Evolutionary conservation across 1,139 yeast genomes (phyloP), one percentile per base, ranked within the genome.

Genomic region (Pichia sp.): DNA sequence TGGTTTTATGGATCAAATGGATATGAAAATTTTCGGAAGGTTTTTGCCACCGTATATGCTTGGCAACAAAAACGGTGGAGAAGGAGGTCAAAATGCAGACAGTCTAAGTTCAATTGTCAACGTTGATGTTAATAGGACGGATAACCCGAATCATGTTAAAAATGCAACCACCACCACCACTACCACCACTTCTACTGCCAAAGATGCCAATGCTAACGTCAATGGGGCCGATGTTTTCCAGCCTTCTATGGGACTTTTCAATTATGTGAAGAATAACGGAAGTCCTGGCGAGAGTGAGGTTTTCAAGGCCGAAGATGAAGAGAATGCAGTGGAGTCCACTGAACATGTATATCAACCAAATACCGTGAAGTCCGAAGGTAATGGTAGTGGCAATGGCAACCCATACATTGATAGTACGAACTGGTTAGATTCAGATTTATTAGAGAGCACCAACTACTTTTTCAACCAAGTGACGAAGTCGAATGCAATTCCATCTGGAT

Each of bases 11-110:
- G 95, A 85, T 56, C 81, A 79, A 48, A 62, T 85, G 32, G 95
- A 86, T 56, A 74, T 85, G 42, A 91, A 84, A 53, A 69, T 86
- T 12, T 85, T 86, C 62, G 95, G 95, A 1, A 65, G 83, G 34
- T 78, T 81, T 48, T 56, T 85, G 37, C 95, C 95, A 4, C 93
- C 94, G 1, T 84, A 83, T 52, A 83, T 83, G 93, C 44, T 55
- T n/a, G 49, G 51, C 32, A 49, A 43, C 23, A 37, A 31, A 15
- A 38, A 29, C 32, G 21, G 14, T 17, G 19, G 48, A 43, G 22
- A 37, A 31, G 21, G 20, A 15, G 13, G 12, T 20, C n/a, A 14
- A 4, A 15, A 25, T 19, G 16, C 13, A 13, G 26, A 19, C 20
- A 22, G n/a, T 13, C 20, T 14, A 4, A 27, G 15, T 27, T 23